Percentiles rank a stretch among this genome's conserved stretches.
These are phyloP conservation scores for Salvia splendens DNA, from an alignment of 257 asterid species.

Conservation along the genomic window DNA sequence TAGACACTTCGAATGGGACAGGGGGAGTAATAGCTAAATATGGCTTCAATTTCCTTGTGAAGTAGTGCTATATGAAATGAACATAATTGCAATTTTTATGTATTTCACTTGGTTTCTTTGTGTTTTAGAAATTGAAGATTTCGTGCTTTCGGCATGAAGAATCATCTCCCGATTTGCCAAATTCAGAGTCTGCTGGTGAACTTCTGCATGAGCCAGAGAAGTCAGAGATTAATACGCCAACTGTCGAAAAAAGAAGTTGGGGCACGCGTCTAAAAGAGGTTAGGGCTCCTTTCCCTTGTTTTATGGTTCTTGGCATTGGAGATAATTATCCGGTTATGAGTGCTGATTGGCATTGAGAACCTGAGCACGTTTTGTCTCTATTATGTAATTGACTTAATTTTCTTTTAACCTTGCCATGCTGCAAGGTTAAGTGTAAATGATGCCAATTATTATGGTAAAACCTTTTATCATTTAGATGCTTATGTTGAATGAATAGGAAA, in stretches of 20 bases:
- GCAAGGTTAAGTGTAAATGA: conserved; percentile 11
- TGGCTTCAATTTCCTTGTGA: conserved; percentile 20
- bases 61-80: not conserved
- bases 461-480: conserved; percentile 5
- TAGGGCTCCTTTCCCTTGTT: conserved; percentile 24
- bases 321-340: conserved; percentile 18
- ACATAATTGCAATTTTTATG: not conserved
- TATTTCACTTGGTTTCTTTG: conserved; percentile 23
- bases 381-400: conserved; percentile 13
- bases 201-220: conserved; percentile 18
- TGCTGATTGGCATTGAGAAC: conserved; percentile 16
- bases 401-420: conserved; percentile 6
- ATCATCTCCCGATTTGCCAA: not conserved
- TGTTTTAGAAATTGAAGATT: conserved; percentile 27
- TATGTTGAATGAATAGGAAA: conserved; percentile 9
- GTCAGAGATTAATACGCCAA: conserved; percentile 1
- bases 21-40: not conserved
- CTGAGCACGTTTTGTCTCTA: conserved; percentile 12
- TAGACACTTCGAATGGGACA: no score
- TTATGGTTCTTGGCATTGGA: conserved; percentile 6
- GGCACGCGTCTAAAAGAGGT: conserved; percentile 52
- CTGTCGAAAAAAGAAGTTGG: conserved; percentile 1
- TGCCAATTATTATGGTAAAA: not conserved
- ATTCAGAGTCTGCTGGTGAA: conserved; percentile 21
- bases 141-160: conserved; percentile 26